phyloP scores from a whole-genome alignment of 1,139 yeast species.

The Hyphopichia pseudoburtonii region DNA sequence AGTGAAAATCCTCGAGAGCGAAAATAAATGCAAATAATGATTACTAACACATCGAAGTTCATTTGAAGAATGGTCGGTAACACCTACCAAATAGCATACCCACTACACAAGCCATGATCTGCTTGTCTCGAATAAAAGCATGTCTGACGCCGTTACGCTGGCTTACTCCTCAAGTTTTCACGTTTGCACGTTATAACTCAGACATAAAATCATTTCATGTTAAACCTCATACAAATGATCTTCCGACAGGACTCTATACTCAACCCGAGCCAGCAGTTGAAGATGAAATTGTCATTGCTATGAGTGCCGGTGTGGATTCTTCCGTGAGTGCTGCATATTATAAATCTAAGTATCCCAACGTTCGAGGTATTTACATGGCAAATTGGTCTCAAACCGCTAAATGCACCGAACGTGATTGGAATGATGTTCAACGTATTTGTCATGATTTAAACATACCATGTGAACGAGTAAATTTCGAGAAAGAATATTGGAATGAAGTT shows the following conservation, averaged over 20 bases:
- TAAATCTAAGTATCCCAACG: slow-evolving; percentile 52
- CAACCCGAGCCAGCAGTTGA: slow-evolving; percentile 48
- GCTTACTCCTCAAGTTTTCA: too few species aligned
- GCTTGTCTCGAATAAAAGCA: too few species aligned
- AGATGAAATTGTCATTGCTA: slow-evolving; percentile 76
- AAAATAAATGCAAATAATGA: too few species aligned
- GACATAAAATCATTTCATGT: too few species aligned
- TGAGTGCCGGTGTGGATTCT: slow-evolving; percentile 98
- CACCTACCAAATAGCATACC: too few species aligned
- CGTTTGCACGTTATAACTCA: too few species aligned
- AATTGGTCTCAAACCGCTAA: slow-evolving; percentile 77
- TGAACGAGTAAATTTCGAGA: slow-evolving; percentile 79
- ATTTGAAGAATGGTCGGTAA: too few species aligned
- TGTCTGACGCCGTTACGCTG: too few species aligned
- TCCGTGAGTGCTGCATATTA: slow-evolving; percentile 82
- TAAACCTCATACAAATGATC: slow-evolving; percentile 4
- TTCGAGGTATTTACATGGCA: slow-evolving; percentile 85
- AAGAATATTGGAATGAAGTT: slow-evolving; percentile 89
- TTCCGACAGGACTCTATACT: slow-evolving; percentile 11
- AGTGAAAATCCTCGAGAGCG: too few species aligned
- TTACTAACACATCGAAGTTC: too few species aligned
- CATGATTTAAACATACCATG: slow-evolving; percentile 62
- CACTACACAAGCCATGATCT: too few species aligned
- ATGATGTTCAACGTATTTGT: slow-evolving; percentile 71
- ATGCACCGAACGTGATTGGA: slow-evolving; percentile 89